These are phyloP conservation scores for Ceratobasidium sp. DNA, from an alignment of 1,284 basidiomycete species.

Conservation along the genomic window DNA sequence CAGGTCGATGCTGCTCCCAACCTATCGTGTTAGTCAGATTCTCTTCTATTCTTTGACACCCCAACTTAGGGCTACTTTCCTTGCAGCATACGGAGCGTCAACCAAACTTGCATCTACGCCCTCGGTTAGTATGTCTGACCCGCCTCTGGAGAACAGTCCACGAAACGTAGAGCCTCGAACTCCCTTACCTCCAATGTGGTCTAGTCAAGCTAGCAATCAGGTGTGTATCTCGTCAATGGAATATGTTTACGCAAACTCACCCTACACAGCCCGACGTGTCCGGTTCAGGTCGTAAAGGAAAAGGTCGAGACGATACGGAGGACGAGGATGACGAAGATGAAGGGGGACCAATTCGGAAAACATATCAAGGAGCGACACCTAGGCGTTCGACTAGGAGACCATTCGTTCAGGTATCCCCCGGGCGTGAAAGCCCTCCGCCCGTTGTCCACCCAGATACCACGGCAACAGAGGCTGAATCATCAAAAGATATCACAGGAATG, in stretches of 20 bases:
- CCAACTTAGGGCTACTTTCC: background rate
- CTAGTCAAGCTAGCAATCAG: no score
- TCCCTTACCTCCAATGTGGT: background rate
- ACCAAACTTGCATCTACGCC: slow-evolving; percentile 13
- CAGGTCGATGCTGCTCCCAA: slow-evolving; percentile 31
- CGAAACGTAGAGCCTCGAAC: background rate
- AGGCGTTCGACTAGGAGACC: background rate
- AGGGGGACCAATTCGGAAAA: slow-evolving; percentile 27
- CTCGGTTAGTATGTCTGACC: slow-evolving; percentile 29
- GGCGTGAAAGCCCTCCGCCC: no score
- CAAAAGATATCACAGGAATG: background rate
- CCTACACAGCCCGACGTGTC: slow-evolving; percentile 2
- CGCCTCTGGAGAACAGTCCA: background rate
- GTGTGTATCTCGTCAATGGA: no score
- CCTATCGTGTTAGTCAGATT: slow-evolving; percentile 4
- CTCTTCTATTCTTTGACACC: background rate
- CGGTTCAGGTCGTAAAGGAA: slow-evolving; percentile 14
- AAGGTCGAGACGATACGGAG: slow-evolving; percentile 31
- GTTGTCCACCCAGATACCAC: slow-evolving; percentile 19
- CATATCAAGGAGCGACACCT: slow-evolving; percentile 24
- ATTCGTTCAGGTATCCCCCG: no score
- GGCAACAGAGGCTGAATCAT: slow-evolving; percentile 13
- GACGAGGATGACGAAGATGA: slow-evolving; percentile 18
- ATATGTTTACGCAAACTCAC: background rate
- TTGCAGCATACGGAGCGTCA: slow-evolving; percentile 1